phyloP scores from a whole-genome alignment of 1,284 basidiomycete genomes.

The Moniliella sp. region DNA sequence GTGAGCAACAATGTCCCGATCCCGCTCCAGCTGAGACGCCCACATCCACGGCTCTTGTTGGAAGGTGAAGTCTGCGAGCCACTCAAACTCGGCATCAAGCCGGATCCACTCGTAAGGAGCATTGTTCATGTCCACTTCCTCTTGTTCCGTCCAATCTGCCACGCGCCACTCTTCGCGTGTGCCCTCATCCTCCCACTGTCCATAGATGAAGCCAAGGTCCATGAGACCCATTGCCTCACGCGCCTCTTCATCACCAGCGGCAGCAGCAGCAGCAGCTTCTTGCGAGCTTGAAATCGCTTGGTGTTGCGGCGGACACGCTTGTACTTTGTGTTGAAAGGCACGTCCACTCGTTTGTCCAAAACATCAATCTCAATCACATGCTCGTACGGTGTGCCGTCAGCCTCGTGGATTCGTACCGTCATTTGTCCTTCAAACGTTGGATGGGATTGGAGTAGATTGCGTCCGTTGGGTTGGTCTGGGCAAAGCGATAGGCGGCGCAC shows the following conservation, averaged over 20 bases:
- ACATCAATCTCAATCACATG: slow-evolving; percentile 81
- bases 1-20: slow-evolving; percentile 78
- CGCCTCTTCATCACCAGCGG: slow-evolving; percentile 47
- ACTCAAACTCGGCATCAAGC: slow-evolving; percentile 96
- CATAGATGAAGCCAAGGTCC: slow-evolving; percentile 70
- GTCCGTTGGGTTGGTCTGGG: slow-evolving; percentile 19
- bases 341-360: slow-evolving; percentile 70
- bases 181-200: slow-evolving; percentile 59
- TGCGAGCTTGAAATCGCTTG: slow-evolving; percentile 76
- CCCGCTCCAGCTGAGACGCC: slow-evolving; percentile 84
- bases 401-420: slow-evolving; percentile 95
- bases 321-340: slow-evolving; percentile 99
- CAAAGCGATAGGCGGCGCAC: slow-evolving; percentile 45
- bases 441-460: slow-evolving; percentile 36
- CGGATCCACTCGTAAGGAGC: slow-evolving; percentile 95
- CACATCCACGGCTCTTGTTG: slow-evolving; percentile 97
- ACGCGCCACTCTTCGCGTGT: slow-evolving; percentile 71
- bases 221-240: slow-evolving; percentile 80
- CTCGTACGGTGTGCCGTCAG: slow-evolving; percentile 97
- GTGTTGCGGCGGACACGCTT: slow-evolving; percentile 85
- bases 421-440: slow-evolving; percentile 47
- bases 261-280: slow-evolving; percentile 72
- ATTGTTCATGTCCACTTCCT: slow-evolving; percentile 63
- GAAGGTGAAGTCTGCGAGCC: slow-evolving; percentile 76
- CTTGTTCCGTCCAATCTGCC: slow-evolving; percentile 90